Evolutionary conservation across 1,284 basidiomycete genomes (phyloP).

Genomic region (Singerocomus rubriflavus): DNA sequence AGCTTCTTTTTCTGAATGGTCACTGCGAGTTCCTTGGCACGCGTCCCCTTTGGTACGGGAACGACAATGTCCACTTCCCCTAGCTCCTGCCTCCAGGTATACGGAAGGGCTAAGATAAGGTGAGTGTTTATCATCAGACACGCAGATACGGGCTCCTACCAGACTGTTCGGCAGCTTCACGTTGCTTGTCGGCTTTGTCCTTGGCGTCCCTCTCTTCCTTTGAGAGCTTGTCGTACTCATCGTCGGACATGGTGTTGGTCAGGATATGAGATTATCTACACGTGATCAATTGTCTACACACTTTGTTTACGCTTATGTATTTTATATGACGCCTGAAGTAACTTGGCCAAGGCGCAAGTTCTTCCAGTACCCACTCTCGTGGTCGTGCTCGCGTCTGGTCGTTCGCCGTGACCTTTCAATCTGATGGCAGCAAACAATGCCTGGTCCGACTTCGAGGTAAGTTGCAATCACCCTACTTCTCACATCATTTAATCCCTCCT

Average conservation of each 20-base stretch:
- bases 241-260: slow-evolving; percentile 40
- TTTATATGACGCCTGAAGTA: slow-evolving; percentile 20
- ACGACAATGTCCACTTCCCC: slow-evolving; percentile 83
- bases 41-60: slow-evolving; percentile 84
- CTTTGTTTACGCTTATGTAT: slow-evolving; percentile 32
- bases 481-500: slow-evolving; percentile 21
- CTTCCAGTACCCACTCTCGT: slow-evolving; percentile 9
- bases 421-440: slow-evolving; percentile 30
- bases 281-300: slow-evolving; percentile 21
- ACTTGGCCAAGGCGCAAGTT: slow-evolving; percentile 10
- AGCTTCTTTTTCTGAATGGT: slow-evolving; percentile 81
- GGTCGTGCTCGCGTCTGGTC: slow-evolving; percentile 12
- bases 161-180: slow-evolving; percentile 81
- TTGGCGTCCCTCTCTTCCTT: slow-evolving; percentile 72
- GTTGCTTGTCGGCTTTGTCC: slow-evolving; percentile 66
- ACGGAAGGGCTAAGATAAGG: slow-evolving; percentile 71
- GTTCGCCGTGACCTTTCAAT: slow-evolving; percentile 3
- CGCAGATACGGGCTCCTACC: slow-evolving; percentile 50
- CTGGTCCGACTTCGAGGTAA: slow-evolving; percentile 38
- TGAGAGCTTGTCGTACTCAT: slow-evolving; percentile 76
- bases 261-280: slow-evolving; percentile 25
- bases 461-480: slow-evolving; percentile 3
- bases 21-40: slow-evolving; percentile 74
- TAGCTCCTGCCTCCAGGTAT: slow-evolving; percentile 90
- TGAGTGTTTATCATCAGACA: slow-evolving; percentile 18